Percentiles rank a stretch among this genome's conserved stretches.
Evolutionary conservation across 176 grass and related monocot genomes (phyloP).

Genomic region (Zea luxurians): DNA sequence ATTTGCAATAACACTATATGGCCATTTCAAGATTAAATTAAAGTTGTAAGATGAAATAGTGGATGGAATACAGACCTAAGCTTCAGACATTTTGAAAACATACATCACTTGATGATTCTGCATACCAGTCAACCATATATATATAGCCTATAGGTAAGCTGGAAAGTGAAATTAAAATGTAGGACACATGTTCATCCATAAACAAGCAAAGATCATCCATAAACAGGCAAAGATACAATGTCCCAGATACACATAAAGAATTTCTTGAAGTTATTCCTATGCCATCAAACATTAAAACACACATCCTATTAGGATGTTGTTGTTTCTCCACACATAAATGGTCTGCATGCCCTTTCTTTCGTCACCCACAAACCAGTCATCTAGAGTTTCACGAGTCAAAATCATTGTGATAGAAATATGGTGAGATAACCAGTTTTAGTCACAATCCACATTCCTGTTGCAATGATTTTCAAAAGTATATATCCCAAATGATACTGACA

Average conservation of each 20-base stretch:
- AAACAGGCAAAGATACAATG: no score
- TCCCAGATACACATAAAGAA: no score
- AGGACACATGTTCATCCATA: constrained; percentile 26
- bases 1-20: not conserved
- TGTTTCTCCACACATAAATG: not conserved
- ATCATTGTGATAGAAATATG: not conserved
- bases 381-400: no score
- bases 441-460: not conserved
- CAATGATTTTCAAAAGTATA: not conserved
- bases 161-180: not conserved
- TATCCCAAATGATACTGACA: not conserved
- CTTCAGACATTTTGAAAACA: not conserved
- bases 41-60: no score
- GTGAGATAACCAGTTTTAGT: not conserved
- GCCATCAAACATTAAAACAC: no score
- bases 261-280: no score
- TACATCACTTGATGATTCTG: not conserved
- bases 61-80: not conserved
- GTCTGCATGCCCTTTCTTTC: not conserved
- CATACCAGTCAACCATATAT: not conserved
- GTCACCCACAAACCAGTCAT: no score
- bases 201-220: constrained; percentile 42
- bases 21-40: no score
- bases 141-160: not conserved
- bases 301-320: no score